Base-by-base conservation (phyloP, 768 basidiomycete species). In the Mrakia hoshinonis region DNA sequence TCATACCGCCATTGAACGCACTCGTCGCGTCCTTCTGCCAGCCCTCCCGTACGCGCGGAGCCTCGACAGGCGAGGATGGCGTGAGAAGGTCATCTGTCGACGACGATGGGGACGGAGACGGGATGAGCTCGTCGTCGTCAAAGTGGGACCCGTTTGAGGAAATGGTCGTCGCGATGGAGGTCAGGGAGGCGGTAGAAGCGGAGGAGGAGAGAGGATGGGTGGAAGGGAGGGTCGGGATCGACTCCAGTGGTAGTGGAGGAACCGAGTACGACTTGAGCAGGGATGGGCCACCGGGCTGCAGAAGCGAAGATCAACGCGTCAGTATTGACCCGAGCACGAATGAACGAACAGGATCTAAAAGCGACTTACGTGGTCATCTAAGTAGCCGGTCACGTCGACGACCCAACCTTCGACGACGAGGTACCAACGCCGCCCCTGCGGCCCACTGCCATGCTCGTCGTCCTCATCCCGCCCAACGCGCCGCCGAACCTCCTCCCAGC, bases 1-100 rank as follows among this genome's bases (percentile, higher is more conserved):
- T 91, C 75, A 89, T 79, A 18, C 88, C 88, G 20, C 88, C 88
- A 68, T 83, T 81, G 80, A 88, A 90, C 0, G 88, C 87, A 82
- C 84, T 84, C 7, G 83, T 83, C 0, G 87, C 86, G 60, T 87
- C 82, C 69, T 78, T 79, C 78, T 81, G 72, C 15, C 60, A 68
- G 22, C 60, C 68, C 49, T 24, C 39, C 24, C 48, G 51, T 24
- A 67, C 38, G n/a, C 63, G 29, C 72, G 52, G 9, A 61, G 71
- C 47, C 5, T 63, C 18, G n/a, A 43, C 38, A 29, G 51, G 63
- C 13, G 4, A 48, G 43, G 39, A 6, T 65, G 54, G 26, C 4
- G 62, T 24, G n/a, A 55, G 24, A 5, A 51, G 29, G 36, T 13
- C 34, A 52, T 52, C 18, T n/a, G n/a, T 31, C 2, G 62, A 31